Base-by-base conservation (phyloP, 352 stramenopile genomes). In the Phytophthora chlamydospora region DNA sequence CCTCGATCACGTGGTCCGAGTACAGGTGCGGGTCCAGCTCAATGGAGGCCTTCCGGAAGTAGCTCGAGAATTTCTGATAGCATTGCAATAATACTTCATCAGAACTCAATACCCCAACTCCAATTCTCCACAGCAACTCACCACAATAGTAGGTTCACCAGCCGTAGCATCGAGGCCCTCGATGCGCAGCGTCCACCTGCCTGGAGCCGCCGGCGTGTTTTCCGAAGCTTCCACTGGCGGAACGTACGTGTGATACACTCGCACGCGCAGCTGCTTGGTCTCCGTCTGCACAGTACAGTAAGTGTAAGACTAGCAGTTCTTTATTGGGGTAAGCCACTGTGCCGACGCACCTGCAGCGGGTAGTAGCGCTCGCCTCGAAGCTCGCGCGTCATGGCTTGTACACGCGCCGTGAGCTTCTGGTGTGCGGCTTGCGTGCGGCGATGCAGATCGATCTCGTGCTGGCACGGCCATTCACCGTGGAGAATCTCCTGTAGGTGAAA, bases 1-100 rank as follows among this genome's bases (percentile, higher is more conserved):
- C 80, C 59, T 93, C 81, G 47, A 91, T 78, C 47, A 87, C 71
- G 32, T 84, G 77, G 56, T 91, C 83, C 6, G 74, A 72, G 65
- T 91, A 90, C 36, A 90, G 38, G 16, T 79, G 80, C 33, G 83
- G 79, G 35, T 90, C 79, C 34, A 93, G 53, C 52, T 91, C 79
- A 42, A 93, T 88, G 32, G 80, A 85, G 21, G 70, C 71, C 58
- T 93, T 93, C 34, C 83, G 77, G 46, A 93, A 93, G 63, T 88
- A 88, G 53, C 70, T 88, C 11, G 83, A 85, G 52, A 93, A 87
- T 74, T 84, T 91, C 83, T 92, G 45, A 24, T 14, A 49, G 14
- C 29, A 58, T 46, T 47, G 19, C 44, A 13, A 38, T 36, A 64
- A 45, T 14, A 19, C 12, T 43, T 31, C 9, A 6, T 39, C 0